Evolutionary conservation across 1,139 yeast species (phyloP), one percentile per base, ranked within the genome.

Genomic region (Arxiozyma slooffiae): DNA sequence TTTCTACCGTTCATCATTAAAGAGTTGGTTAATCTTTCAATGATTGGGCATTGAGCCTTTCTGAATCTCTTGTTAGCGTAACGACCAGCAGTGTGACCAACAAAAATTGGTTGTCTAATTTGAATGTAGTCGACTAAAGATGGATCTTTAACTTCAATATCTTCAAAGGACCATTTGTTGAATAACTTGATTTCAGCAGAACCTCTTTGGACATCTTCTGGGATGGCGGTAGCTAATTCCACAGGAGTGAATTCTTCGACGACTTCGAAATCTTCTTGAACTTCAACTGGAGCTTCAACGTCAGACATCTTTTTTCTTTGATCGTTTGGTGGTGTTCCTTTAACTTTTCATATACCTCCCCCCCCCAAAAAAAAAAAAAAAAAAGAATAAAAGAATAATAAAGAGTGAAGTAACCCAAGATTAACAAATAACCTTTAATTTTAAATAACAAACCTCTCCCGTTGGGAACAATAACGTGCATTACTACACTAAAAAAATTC

Each of bases 1-100:
- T 94, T 94, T 83, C 98, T 92, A 81, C 99, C 99, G 85, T 94
- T 89, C 98, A 94, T 94, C 98, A 94, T 94, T 74, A 94, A 82
- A 62, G 98, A 86, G 92, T 92, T 92, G 79, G 98, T 90, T 75
- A 94, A 83, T 84, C 99, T 92, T 84, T 94, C 99, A 68, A 94
- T 77, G 74, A 94, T 84, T 72, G 98, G 98, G 81, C 97, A 90
- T 83, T 92, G 97, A 66, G 98, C 95, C 86, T 94, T 94, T 85
- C 97, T 90, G 87, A 94, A 94, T 80, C 98, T 90, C 88, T 92
- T 92, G 79, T 89, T 76, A 71, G 97, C 98, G 81, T 90, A 94
- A 79, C 97, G 90, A 76, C 98, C 98, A 68, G 98, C 97, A 69
- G 97, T 89, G 95, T 94, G 98, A 69, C 97, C 80, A 62, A 90